These are phyloP conservation scores for Talaromyces sp. DNA, from an alignment of 2,329 filamentous ascomycete genomes.

Conservation along the genomic window DNA sequence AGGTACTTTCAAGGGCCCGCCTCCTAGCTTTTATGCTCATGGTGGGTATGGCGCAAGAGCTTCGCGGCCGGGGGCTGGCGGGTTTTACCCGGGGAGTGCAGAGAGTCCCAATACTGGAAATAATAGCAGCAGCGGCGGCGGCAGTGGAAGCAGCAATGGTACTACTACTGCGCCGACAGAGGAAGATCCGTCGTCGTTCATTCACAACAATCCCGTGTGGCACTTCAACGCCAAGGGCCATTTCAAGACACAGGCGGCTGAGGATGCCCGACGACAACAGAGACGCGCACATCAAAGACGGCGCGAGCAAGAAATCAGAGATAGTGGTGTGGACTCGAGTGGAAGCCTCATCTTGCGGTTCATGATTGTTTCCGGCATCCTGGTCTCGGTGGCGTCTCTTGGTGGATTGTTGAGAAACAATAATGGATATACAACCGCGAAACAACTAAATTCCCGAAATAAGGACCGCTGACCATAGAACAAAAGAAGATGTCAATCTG, in stretches of 20 bases:
- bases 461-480: neutral
- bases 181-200: slow-evolving; percentile 34
- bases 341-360: slow-evolving; percentile 30
- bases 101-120: neutral
- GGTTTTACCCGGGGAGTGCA: slow-evolving; percentile 1
- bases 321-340: slow-evolving; percentile 19
- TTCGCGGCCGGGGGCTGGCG: slow-evolving; percentile 1
- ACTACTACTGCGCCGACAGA: neutral
- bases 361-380: slow-evolving; percentile 34
- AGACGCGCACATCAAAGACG: slow-evolving; percentile 25
- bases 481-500: neutral
- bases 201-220: slow-evolving; percentile 52
- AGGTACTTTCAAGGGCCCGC: slow-evolving; percentile 74
- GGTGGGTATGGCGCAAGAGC: slow-evolving; percentile 68
- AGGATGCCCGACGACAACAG: slow-evolving; percentile 46
- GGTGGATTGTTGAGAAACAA: slow-evolving; percentile 15
- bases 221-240: slow-evolving; percentile 77
- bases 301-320: slow-evolving; percentile 30
- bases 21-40: slow-evolving; percentile 79
- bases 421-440: neutral
- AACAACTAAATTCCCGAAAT: neutral
- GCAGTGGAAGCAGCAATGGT: no score
- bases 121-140: neutral
- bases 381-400: slow-evolving; percentile 27
- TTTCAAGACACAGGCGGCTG: slow-evolving; percentile 65